Base-by-base conservation (phyloP, 495 filamentous ascomycete genomes). In the Hypoxylon cercidicola region DNA sequence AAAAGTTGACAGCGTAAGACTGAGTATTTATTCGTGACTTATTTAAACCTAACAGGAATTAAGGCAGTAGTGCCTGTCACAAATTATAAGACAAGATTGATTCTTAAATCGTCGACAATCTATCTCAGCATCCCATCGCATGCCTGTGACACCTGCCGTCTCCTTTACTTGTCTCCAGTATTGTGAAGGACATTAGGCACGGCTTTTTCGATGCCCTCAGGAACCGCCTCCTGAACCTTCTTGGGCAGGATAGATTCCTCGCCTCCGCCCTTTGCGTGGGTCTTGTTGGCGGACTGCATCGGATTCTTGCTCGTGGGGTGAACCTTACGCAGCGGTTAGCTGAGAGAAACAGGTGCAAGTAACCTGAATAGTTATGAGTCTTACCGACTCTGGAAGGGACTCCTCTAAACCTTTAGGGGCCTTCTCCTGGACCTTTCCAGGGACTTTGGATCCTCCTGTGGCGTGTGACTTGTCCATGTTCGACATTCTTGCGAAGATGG, bases 161-260 rank as follows among this genome's bases (percentile, higher is more conserved):
- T n/a, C 2, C 21, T 40, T 25, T 51, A 67, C 25, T 62, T 61
- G 16, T 62, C 52, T 19, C 52, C 57, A 45, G 60, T 67, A 6
- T 67, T 32, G 16, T 61, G 64, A 20, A 60, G 32, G 7, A 23
- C 49, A 13, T 60, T 64, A 1, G 61, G 61, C 15, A 64, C 47
- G 32, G 61, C 61, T 48, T 47, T 35, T 35, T 64, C 61, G n/a
- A 64, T 41, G 35, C 46, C 58, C 32, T 58, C 61, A 0, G 61
- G 61, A 13, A 64, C 61, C 15, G 46, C 53, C 54, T 64, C 61
- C n/a, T 64, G 61, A 9, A 64, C 53, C 47, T 64, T 64, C 54
- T 64, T 64, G 1, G 61, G 61, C 10, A 64, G 39, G 16, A 64
- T 35, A 4, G 61, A 64, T 30, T 43, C 61, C 19, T 64, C 61